Evolutionary conservation across 2,329 filamentous ascomycete genomes (phyloP).

Genomic region (Nannizziopsis arthrosporioides): DNA sequence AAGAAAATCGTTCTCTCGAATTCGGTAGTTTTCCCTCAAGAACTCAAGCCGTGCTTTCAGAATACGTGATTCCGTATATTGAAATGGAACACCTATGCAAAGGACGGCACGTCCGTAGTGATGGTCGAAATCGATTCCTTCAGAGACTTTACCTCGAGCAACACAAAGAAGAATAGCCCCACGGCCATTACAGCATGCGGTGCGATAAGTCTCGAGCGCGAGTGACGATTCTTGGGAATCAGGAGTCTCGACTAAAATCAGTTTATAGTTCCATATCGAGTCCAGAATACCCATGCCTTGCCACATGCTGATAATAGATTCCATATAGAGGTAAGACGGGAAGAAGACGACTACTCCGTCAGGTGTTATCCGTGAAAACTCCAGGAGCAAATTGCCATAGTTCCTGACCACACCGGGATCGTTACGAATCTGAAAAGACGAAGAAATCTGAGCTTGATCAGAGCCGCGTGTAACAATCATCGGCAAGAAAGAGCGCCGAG

Average conservation of each 20-base stretch:
- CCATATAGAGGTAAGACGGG: slow-evolving; percentile 97
- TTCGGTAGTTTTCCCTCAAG: slow-evolving; percentile 90
- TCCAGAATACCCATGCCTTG: slow-evolving; percentile 97
- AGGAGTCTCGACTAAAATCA: slow-evolving; percentile 94
- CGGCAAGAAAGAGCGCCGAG: slow-evolving; percentile 84
- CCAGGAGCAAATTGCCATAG: slow-evolving; percentile 83
- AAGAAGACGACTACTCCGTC: slow-evolving; percentile 99
- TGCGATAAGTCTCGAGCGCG: slow-evolving; percentile 90
- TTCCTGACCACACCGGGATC: slow-evolving; percentile 95
- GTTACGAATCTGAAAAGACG: slow-evolving; percentile 87
- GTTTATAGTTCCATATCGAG: slow-evolving; percentile 97
- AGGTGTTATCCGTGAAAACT: slow-evolving; percentile 90
- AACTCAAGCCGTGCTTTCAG: slow-evolving; percentile 93
- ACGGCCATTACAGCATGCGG: slow-evolving; percentile 91
- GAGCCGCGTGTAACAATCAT: slow-evolving; percentile 95
- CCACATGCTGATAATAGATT: slow-evolving; percentile 98
- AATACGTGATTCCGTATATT: slow-evolving; percentile 96
- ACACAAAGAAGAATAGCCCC: slow-evolving; percentile 90
- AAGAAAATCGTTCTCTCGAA: slow-evolving; percentile 91
- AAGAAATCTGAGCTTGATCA: slow-evolving; percentile 86
- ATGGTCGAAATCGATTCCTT: slow-evolving; percentile 98
- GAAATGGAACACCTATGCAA: slow-evolving; percentile 94
- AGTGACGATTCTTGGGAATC: slow-evolving; percentile 95
- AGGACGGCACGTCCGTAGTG: slow-evolving; percentile 93
- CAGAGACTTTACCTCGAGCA: slow-evolving; percentile 89